Evolutionary conservation across 1,284 basidiomycete species (phyloP), one percentile per base, ranked within the genome.

Genomic region (Cutaneotrichosporon mucoides): DNA sequence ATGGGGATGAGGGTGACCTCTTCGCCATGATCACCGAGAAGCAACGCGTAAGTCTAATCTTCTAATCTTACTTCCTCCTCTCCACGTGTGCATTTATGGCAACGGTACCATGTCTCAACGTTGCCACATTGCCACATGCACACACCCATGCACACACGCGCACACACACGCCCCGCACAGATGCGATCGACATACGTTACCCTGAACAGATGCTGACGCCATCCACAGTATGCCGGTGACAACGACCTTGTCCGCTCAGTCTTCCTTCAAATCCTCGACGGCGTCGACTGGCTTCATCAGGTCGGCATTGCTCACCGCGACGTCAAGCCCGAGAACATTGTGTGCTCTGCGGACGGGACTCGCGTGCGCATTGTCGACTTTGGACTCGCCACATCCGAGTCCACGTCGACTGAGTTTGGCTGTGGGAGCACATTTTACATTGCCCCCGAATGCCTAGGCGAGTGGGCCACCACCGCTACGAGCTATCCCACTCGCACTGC

Each of bases 241-340:
- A 89, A 95, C 78, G 84, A 84, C 54, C 82, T 92, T 60, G 90
- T 92, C 77, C 89, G 88, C 68, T 83, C 86, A 66, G 88, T 93
- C 61, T 95, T 95, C 80, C 82, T 92, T 56, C 92, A 96, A 79
- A 85, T 98, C 76, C 84, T 98, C 68, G 92, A 96, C 72, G 91
- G 92, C 56, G 90, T 98, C 72, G 89, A 92, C 68, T 90, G 89
- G 78, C 84, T 85, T 60, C 86, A 88, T 71, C 66, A 69, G 43
- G 74, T 81, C 35, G 83, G 84, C 46, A 92, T 98, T 73, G 94
- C 90, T 79, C 95, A 98, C 79, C 90, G 95, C 56, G 95, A 98
- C 77, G 82, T 99, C 73, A 99, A 98, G 81, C 95, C 94, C 2
- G 96, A 98, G 81, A 99, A 99, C 79, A 88, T 99, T 69, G 84